Evolutionary conservation across 208 protist species (phyloP).

Genomic region (Acanthamoeba lenticulata): DNA sequence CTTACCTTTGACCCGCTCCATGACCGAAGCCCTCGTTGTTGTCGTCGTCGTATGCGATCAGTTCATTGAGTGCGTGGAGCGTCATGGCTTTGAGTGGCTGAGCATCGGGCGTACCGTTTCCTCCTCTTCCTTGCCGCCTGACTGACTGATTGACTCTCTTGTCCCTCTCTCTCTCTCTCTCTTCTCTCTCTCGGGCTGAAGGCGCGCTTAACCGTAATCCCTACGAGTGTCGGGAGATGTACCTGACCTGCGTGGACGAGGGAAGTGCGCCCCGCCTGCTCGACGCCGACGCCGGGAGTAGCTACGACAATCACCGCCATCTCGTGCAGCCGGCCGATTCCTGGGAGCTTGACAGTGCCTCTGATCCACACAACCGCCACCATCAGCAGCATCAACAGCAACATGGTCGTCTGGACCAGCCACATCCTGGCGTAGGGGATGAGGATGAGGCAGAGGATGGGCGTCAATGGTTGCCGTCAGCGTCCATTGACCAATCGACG

Average conservation of each 20-base stretch:
- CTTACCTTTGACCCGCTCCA: too few relatives aligned
- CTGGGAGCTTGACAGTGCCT: too few relatives aligned
- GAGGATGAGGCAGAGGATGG: background rate
- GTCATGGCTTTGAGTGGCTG: background rate
- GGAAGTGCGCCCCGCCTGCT: background rate
- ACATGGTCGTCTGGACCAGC: too few relatives aligned
- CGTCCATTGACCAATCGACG: background rate
- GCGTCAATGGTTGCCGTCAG: background rate
- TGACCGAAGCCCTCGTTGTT: too few relatives aligned
- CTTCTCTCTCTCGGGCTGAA: background rate
- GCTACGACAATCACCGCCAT: background rate
- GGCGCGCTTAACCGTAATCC: background rate
- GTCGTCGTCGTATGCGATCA: background rate
- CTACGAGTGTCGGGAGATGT: background rate
- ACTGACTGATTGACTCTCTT: too few relatives aligned
- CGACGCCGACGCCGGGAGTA: background rate
- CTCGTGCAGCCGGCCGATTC: too few relatives aligned
- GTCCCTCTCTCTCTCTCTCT: too few relatives aligned
- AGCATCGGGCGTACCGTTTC: background rate
- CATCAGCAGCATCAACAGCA: too few relatives aligned
- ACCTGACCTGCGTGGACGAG: background rate
- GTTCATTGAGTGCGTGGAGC: background rate
- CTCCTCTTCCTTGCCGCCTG: background rate
- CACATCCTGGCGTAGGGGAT: background rate
- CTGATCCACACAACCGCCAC: too few relatives aligned